Base-by-base conservation (phyloP, 495 filamentous ascomycete genomes). In the Bryoglossum gracile region DNA sequence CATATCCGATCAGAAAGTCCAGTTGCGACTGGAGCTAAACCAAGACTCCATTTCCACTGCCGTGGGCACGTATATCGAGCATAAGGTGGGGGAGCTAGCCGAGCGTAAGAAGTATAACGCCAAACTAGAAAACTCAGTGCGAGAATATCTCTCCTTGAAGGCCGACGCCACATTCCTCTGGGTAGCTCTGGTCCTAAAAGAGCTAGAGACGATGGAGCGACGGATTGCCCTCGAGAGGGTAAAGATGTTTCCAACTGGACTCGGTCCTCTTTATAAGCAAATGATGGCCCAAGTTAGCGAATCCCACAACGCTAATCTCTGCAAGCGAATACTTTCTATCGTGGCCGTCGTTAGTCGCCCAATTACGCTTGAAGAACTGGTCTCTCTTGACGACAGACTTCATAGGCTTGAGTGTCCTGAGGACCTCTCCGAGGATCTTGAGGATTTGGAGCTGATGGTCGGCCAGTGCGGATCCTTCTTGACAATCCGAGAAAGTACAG, bases 281-380 rank as follows among this genome's bases (percentile, higher is more conserved):
- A 68, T 66, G 61, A 50, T 66, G 19, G 37, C 58, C 1, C 51
- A 65, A 28, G 57, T 66, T 19, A 23, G 35, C 22, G 42, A 49
- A 14, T 43, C 56, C 43, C 16, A 65, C 2, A 39, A 63, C 56
- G 14, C 45, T 52, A 43, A 56, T 11, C 57, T 62, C 44, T 62
- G 44, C 42, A 55, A 52, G 18, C 25, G 24, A 0, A 51, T 62
- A 45, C 45, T 58, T 13, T 61, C 49, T 23, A 48, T 40, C 13
- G 32, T 53, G 10, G 42, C 45, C 16, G 28, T 40, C 16, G 55
- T 47, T 13, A 50, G 46, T 26, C 48, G 48, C 19, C 55, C 55
- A 8, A 24, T 57, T 17, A 43, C 38, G 0, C n/a, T 57, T 1
- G 14, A 33, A 9, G 55, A 57, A 35, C 24, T 57, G 16, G 21